Base-by-base conservation (phyloP, 192 early-diverging fungal genomes). In the Coemansia sp. region DNA sequence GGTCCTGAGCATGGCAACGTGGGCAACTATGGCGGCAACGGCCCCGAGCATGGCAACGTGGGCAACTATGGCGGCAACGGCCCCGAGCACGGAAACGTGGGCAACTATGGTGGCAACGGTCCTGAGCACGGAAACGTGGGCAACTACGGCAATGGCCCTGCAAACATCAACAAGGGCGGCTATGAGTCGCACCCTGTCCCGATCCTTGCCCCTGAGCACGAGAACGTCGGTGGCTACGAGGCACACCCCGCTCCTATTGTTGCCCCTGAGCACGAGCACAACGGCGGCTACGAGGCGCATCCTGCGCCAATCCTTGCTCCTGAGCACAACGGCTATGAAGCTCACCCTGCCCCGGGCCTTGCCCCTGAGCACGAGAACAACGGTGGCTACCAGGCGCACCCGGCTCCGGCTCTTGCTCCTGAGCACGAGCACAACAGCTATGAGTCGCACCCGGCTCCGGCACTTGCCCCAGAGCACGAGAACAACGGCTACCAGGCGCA, bases 91-190 rank as follows among this genome's bases (percentile, higher is more conserved):
- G 52, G 22, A 5, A 50, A 50, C 19, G 56, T 35, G 43, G 43
- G 45, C 16, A 24, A 14, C 6, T 5, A 54, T 44, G 55, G 53
- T 19, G 19, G 19, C 48, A 9, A 29, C 19, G 38, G 38, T 29
- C 32, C 32, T 21, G 54, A 23, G 22, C 25, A 55, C 21, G 35
- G 35, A 2, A 55, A 55, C 19, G 56, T 35, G 43, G 43, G 45
- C 19, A 25, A 48, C 32, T 55, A 55, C 19, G 35, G 35, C 3
- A 55, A 55, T 23, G 56, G 42, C 28, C 56, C 42, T n/a, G 44
- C 7, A n/a, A n/a, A n/a, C n/a, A n/a, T n/a, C n/a, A n/a, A n/a
- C n/a, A n/a, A n/a, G n/a, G n/a, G n/a, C n/a, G n/a, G n/a, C n/a
- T n/a, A n/a, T n/a, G n/a, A n/a, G n/a, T n/a, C n/a, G n/a, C 6